Evolutionary conservation across 1,139 yeast genomes (phyloP).

Genomic region (Geotrichum citri-aurantii): DNA sequence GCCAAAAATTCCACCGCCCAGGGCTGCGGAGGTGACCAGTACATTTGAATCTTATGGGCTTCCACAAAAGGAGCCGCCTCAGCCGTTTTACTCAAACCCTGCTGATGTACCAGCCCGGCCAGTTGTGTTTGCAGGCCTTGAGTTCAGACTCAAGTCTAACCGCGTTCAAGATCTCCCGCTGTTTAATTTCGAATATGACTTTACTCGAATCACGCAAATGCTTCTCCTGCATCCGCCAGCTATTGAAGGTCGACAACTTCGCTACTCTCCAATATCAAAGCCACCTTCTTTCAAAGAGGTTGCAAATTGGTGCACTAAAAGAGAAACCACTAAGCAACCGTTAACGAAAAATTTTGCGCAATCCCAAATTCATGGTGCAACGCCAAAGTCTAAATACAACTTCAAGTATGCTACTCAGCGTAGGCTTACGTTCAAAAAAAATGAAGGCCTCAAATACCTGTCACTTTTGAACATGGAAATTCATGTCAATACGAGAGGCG

Average conservation of each 20-base stretch:
- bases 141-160: constrained; percentile 41
- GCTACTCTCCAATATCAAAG: background rate
- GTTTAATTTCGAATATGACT: constrained; percentile 22
- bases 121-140: constrained; percentile 60
- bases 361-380: constrained; percentile 23
- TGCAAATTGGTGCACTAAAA: constrained; percentile 26
- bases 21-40: constrained; percentile 32
- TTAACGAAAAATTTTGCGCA: background rate
- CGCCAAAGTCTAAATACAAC: constrained; percentile 18
- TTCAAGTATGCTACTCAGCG: constrained; percentile 23
- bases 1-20: constrained; percentile 21
- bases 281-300: constrained; percentile 44
- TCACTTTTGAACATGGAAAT: constrained; percentile 60
- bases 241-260: background rate
- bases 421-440: constrained; percentile 12
- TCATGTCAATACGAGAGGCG: constrained; percentile 51
- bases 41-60: constrained; percentile 44
- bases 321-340: background rate
- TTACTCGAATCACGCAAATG: constrained; percentile 9
- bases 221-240: background rate
- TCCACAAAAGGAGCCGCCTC: constrained; percentile 50
- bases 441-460: constrained; percentile 40
- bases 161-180: constrained; percentile 25
- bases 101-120: constrained; percentile 52
- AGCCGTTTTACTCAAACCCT: constrained; percentile 56